A percentile compares a stretch with the other conserved stretches of the same genome.
Evolutionary conservation across 2,329 filamentous ascomycete genomes (phyloP).

Genomic region (Botrytis tulipae): DNA sequence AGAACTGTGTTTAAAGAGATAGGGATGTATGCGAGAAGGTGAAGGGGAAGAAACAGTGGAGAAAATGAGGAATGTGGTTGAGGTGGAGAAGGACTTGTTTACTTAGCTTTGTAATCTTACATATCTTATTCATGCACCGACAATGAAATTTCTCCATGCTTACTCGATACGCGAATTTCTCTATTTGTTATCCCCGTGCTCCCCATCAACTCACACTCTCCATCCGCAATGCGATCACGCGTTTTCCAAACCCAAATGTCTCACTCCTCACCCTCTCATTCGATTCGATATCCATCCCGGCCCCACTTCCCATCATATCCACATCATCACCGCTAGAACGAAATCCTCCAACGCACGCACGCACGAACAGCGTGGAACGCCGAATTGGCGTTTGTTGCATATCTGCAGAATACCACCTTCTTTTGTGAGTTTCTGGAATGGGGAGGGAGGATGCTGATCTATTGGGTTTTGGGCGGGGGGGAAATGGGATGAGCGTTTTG

Average conservation of each 20-base stretch:
- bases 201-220: neutral
- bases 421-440: no score
- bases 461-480: no score
- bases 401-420: neutral
- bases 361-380: neutral
- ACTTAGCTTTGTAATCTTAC: neutral
- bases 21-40: neutral
- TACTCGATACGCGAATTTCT: neutral
- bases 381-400: neutral
- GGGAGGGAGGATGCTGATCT: no score
- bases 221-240: neutral
- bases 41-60: no score
- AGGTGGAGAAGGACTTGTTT: no score
- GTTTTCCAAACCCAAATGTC: neutral
- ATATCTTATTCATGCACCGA: neutral
- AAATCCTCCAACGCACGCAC: neutral
- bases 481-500: neutral
- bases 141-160: neutral
- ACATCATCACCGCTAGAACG: neutral
- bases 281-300: neutral
- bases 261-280: neutral
- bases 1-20: neutral
- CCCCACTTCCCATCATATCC: neutral
- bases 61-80: no score
- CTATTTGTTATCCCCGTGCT: no score